These are phyloP conservation scores for Oenanthe sinensis DNA, from an alignment of 129 eudicot genomes.

Conservation along the genomic window DNA sequence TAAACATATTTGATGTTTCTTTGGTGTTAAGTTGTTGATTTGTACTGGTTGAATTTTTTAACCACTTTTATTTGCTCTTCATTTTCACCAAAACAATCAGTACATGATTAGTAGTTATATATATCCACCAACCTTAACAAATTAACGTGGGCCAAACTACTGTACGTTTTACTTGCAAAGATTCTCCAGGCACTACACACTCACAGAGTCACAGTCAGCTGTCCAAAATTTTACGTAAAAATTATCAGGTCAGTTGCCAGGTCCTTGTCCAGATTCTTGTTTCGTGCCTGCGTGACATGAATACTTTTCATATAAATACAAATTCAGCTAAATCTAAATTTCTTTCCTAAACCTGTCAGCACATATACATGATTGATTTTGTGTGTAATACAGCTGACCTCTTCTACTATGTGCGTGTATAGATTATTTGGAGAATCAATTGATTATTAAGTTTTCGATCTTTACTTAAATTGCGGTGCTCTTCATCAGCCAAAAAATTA, in stretches of 20 bases:
- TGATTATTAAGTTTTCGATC: background rate
- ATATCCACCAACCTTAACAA: background rate
- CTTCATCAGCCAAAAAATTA: background rate
- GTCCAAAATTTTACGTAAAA: background rate
- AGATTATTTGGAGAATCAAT: background rate
- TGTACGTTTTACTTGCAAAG: constrained; percentile 1
- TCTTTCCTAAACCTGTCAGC: too few relatives aligned
- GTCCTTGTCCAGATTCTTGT: background rate
- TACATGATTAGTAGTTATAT: background rate
- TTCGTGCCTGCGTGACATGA: background rate
- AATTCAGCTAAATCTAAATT: background rate
- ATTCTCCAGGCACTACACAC: constrained; percentile 4
- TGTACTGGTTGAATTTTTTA: background rate
- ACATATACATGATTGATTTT: too few relatives aligned
- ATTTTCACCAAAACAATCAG: background rate
- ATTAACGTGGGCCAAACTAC: background rate
- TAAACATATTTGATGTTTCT: background rate
- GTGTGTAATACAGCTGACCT: too few relatives aligned
- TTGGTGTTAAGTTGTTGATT: background rate
- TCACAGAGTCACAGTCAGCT: background rate
- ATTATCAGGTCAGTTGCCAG: constrained; percentile 1
- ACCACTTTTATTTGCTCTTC: background rate
- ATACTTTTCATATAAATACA: background rate
- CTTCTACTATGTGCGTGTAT: background rate
- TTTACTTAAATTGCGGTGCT: background rate